These are phyloP conservation scores for Pecoramyces ruminantium DNA, from an alignment of 192 early-diverging fungal species.

Conservation along the genomic window DNA sequence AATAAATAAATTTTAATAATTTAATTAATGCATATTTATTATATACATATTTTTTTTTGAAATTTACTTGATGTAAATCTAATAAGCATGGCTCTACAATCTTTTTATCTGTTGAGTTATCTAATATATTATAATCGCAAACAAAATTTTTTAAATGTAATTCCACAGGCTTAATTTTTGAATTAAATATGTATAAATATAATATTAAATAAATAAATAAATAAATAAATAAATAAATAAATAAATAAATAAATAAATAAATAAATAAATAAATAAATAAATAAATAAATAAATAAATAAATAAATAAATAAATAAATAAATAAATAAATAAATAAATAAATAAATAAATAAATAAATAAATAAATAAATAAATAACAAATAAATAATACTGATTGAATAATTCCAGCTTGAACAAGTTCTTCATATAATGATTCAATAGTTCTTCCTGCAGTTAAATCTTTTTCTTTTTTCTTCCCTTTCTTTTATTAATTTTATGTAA, in stretches of 20 bases:
- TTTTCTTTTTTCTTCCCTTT: constrained; percentile 48
- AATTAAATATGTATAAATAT: background rate
- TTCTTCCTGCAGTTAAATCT: constrained; percentile 37
- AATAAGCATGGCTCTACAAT: constrained; percentile 24
- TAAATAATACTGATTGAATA: constrained; percentile 29
- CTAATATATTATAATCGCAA: constrained; percentile 24
- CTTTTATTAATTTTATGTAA: background rate
- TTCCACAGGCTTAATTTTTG: constrained; percentile 2
- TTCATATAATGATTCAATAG: constrained; percentile 38
- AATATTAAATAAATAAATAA: too few relatives aligned
- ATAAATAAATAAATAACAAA: too few relatives aligned
- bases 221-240: too few relatives aligned
- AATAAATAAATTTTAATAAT: too few relatives aligned
- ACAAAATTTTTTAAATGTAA: constrained; percentile 13
- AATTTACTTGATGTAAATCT: constrained; percentile 22
- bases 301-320: too few relatives aligned
- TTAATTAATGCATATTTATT: too few relatives aligned
- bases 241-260: too few relatives aligned
- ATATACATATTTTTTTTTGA: too few relatives aligned
- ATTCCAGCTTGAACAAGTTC: constrained; percentile 33
- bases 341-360: too few relatives aligned
- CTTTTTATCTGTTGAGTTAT: constrained; percentile 12
- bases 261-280: too few relatives aligned
- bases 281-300: too few relatives aligned
- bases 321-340: too few relatives aligned